Base-by-base conservation (phyloP, 768 basidiomycete genomes). In the Lanmaoa pseudosensibilis region DNA sequence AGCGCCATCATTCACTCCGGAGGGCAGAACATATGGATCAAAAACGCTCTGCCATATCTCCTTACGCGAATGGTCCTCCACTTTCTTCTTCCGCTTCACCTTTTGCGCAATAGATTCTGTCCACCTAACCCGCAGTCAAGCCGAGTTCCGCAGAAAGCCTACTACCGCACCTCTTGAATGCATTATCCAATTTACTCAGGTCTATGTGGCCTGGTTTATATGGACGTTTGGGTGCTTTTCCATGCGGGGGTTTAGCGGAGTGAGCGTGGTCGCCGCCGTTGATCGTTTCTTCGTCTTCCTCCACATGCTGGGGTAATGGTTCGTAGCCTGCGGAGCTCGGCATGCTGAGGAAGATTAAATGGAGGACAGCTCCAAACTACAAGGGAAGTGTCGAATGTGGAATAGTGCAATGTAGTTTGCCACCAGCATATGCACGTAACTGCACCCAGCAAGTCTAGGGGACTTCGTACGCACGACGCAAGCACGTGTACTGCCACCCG, bases 61-160 rank as follows among this genome's bases (percentile, higher is more conserved):
- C 75, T 79, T 86, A 67, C 80, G 81, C 40, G 83, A 80, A 65
- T 84, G 79, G 54, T 83, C 83, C 39, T 83, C 78, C 16, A 78
- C 77, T 62, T 86, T 90, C 78, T 85, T 88, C 74, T 88, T 90
- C 54, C 87, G 82, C 62, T 87, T 89, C 50, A 94, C 83, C 72
- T 88, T 90, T 74, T 91, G 86, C 1, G 91, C 87, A 62, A 94
- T 92, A 52, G 87, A 88, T 64, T 89, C 85, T 13, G 91, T 93
- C 91, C 91, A 94, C 67, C 89, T 90, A 25, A 21, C 41, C 12
- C 51, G 43, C 11, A 39, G 45, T 51, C 48, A 58, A 33, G 39
- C 36, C 30, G 50, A 36, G 40, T n/a, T 46, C 33, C 50, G 10
- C 23, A 40, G 40, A 33, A 25, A 32, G 56, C 21, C 16, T 23